These are phyloP conservation scores for Malus fusca DNA, from an alignment of 306 rosid species.

Conservation along the genomic window DNA sequence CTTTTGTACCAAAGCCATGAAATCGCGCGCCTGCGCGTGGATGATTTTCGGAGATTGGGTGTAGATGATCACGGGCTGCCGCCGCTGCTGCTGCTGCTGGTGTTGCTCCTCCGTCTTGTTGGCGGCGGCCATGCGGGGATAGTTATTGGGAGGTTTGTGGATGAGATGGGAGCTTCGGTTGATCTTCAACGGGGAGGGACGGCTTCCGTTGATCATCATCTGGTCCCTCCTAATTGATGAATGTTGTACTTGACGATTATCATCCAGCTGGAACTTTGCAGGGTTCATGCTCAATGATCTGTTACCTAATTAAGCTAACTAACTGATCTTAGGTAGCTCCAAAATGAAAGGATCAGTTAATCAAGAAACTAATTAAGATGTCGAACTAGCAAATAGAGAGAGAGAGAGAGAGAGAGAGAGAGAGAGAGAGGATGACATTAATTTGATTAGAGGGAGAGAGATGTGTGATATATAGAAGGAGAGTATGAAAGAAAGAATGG, in stretches of 20 bases:
- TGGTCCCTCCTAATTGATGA: background rate
- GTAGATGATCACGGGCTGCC: slow-evolving; percentile 70
- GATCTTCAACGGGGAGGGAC: slow-evolving; percentile 67
- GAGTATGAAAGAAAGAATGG: background rate
- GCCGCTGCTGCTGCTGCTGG: slow-evolving; percentile 15
- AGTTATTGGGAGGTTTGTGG: slow-evolving; percentile 25
- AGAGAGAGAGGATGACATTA: background rate
- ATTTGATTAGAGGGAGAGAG: background rate
- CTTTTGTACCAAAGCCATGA: slow-evolving; percentile 81
- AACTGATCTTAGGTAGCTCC: background rate
- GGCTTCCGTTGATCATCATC: slow-evolving; percentile 40
- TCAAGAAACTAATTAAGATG: background rate
- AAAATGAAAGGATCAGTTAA: background rate
- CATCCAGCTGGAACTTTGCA: slow-evolving; percentile 12
- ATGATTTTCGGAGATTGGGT: slow-evolving; percentile 72
- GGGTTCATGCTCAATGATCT: slow-evolving; percentile 21
- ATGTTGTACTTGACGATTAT: background rate
- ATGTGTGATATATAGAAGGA: background rate
- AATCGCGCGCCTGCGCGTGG: slow-evolving; percentile 59
- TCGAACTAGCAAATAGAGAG: background rate
- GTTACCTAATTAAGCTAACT: background rate
- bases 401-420: background rate
- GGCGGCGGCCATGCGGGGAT: background rate
- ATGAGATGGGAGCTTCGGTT: slow-evolving; percentile 36
- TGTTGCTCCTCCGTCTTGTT: background rate